Base-by-base conservation (phyloP, 441 rosid genomes). In the Melianthus villosus region DNA sequence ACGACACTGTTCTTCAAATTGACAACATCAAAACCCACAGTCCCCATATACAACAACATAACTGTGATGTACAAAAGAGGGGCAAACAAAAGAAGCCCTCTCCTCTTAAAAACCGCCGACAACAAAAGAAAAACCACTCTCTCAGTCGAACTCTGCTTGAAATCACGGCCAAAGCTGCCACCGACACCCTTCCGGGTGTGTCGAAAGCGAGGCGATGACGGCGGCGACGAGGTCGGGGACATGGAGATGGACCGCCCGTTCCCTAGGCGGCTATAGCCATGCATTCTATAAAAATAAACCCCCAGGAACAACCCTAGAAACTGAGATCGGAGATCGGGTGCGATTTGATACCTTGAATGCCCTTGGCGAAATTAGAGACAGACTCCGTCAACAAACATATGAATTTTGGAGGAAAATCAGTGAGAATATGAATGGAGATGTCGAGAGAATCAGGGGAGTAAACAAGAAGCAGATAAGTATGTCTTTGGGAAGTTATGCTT, bases 221-320 rank as follows among this genome's bases (percentile, higher is more conserved):
- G 48, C 56, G 53, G 54, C 57, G 80, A 25, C 91, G 93, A 9
- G 65, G 42, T 25, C 86, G 73, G 10, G 95, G 95, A 9, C 89
- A 70, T 3, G 93, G 91, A 22, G 94, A 93, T 7, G 96, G 33
- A 10, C 42, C 48, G 13, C 14, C 63, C 80, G 45, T 51, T 44
- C 30, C 91, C 82, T 2, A 82, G 84, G 49, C 93, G 97, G 72
- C 86, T 87, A 58, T 59, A 71, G 43, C 97, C 91, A 65, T 79
- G 80, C 91, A 79, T 82, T 43, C 10, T n/a, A 8, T 6, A 16
- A 16, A 11, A 2, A n/a, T 0, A 18, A 33, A 10, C 2, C n/a
- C n/a, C n/a, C n/a, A n/a, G n/a, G n/a, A 9, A 9, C n/a, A 20
- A 36, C 40, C 25, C 40, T 36, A 36, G 40, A 36, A 20, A 36